Base-by-base conservation (phyloP, 116 monocot genomes). In the Trichopus zeylanicus region DNA sequence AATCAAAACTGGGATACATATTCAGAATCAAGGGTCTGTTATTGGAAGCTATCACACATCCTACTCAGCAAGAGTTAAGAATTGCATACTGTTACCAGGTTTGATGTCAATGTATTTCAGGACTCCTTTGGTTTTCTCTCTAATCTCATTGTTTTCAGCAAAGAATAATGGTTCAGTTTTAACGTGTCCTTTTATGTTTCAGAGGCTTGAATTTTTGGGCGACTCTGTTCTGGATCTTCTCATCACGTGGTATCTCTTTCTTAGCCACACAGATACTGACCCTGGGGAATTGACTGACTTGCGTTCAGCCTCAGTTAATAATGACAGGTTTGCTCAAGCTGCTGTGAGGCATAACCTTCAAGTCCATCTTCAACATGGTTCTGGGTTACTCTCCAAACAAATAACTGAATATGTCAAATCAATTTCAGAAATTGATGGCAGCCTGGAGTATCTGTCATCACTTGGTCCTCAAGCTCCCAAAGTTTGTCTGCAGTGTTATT, bases 131-230 rank as follows among this genome's bases (percentile, higher is more conserved):
- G 3, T 16, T 42, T 42, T 10, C 13, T 3, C 12, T 42, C 13
- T 3, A 13, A 16, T 42, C 6, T 42, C 42, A 42, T 33, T 42
- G 42, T 42, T 13, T 2, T 4, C 0, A 1, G 13, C 1, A 3
- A 13, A 18, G 13, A 3, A 13, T 42, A 16, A n/a, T 13, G n/a
- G n/a, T 42, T 1, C 12, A 42, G 3, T 42, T 13, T 12, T 13
- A n/a, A 13, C n/a, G 3, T 13, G 42, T 42, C 8, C 8, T 42
- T 42, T n/a, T 42, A 42, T n/a, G 22, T 63, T 25, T 38, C 84
- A 99, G 86, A 60, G 92, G 35, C 83, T 99, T 64, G 99, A 99
- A 69, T 92, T 88, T 67, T 72, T 99, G 5, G 99, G 98, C 24
- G 99, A 99, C 51, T 67, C 99, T 3, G 83, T 84, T 31, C 70